Base-by-base conservation (phyloP, 257 asterid species). In the Coffea eugenioides region DNA sequence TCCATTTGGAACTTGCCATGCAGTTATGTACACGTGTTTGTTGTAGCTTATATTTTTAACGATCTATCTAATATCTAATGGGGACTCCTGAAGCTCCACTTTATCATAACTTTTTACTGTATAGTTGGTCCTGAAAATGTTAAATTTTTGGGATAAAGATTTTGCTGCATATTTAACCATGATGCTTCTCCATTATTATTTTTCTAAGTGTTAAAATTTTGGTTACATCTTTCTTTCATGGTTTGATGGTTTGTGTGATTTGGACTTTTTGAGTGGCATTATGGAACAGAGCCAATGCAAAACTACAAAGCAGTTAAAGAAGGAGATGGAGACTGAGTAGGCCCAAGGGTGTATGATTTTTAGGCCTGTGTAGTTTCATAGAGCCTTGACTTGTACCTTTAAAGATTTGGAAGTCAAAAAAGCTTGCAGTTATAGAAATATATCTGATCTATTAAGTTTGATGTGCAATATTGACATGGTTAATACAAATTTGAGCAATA, bases 1-100 rank as follows among this genome's bases (percentile, higher is more conserved):
- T 77, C 91, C 97, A 57, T 95, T 82, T 67, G 96, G 98, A 77
- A 95, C 99, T 76, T 83, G 77, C 80, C 88, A 90, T 79, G 94
- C 90, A 83, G 99, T 95, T 95, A 91, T 80, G 95, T 52, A 16
- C 54, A 39, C 31, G 14, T 36, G 65, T 39, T 8, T 68, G 43
- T 75, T 51, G 9, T 43, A 52, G 14, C 62, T 52, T 16, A 52
- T 15, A 2, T 45, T 59, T 18, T 31, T 20, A 12, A 13, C 21
- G 18, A n/a, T 46, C 61, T 64, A n/a, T 21, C 51, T 46, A 27
- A 56, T n/a, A 39, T 39, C 43, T 39, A 39, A 39, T 39, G 43
- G 0, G 5, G 43, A 39, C 43, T 39, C 43, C 43, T 39, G 43
- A 2, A 39, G 43, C 43, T 39, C 4, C 43, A 39, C 43, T 39